phyloP scores from a whole-genome alignment of 352 stramenopile genomes.

The Pythium pyrilobum region DNA sequence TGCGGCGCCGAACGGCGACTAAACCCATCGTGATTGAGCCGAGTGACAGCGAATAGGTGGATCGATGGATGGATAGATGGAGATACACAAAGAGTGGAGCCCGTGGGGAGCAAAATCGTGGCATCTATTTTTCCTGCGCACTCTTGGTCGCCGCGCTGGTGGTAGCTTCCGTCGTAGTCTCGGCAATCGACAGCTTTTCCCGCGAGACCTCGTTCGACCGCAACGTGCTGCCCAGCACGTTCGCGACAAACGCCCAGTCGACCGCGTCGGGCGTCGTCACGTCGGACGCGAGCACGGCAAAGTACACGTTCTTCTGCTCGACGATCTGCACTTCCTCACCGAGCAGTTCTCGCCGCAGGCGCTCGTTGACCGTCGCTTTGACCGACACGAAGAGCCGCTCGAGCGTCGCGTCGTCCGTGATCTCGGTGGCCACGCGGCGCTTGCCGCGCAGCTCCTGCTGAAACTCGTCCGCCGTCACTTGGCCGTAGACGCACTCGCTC shows the following conservation, averaged over 20 bases:
- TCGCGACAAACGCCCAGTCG: slow-evolving; percentile 16
- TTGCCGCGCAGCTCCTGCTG: slow-evolving; percentile 10
- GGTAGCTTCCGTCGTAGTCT: too few species aligned
- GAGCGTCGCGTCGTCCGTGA: slow-evolving; percentile 12
- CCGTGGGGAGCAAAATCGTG: too few species aligned
- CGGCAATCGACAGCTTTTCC: neutral
- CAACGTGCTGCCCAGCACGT: slow-evolving; percentile 6
- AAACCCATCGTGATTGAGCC: too few species aligned
- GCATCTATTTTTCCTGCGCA: too few species aligned
- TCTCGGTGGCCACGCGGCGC: slow-evolving; percentile 13
- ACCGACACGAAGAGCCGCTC: slow-evolving; percentile 20
- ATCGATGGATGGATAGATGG: too few species aligned
- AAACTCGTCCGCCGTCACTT: slow-evolving; percentile 15
- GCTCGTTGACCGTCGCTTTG: slow-evolving; percentile 16
- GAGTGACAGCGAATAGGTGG: too few species aligned
- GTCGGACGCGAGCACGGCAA: slow-evolving; percentile 14
- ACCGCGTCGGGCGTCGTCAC: slow-evolving; percentile 16
- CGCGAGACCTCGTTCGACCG: slow-evolving; percentile 14
- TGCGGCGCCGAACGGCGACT: too few species aligned
- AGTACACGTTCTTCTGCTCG: slow-evolving; percentile 21
- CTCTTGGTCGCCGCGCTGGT: too few species aligned
- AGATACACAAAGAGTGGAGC: too few species aligned
- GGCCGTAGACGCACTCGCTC: slow-evolving; percentile 15
- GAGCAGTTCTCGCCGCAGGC: slow-evolving; percentile 6
- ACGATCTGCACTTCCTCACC: slow-evolving; percentile 7